phyloP scores from a whole-genome alignment of 306 rosid species.

The Ammopiptanthus mongolicus region DNA sequence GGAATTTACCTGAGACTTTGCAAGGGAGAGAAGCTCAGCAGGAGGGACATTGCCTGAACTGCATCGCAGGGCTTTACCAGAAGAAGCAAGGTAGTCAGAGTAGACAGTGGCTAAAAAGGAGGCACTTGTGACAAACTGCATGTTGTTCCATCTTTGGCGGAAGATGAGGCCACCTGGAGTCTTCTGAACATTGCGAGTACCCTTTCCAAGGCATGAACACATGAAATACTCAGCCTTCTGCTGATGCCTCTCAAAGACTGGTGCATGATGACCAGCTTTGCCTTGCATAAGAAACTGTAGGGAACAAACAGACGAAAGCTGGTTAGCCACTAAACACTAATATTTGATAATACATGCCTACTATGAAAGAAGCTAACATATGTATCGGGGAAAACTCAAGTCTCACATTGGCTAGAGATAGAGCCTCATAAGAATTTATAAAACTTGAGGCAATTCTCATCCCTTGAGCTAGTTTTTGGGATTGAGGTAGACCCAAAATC shows the following conservation, averaged over 20 bases:
- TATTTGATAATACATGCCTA: neutral
- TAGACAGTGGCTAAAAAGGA: conserved; percentile 80
- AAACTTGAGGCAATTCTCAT: no score
- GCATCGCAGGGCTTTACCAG: conserved; percentile 45
- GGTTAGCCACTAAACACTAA: neutral
- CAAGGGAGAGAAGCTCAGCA: conserved; percentile 60
- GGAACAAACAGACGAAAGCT: neutral
- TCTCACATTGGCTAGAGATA: no score
- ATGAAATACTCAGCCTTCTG: conserved; percentile 75
- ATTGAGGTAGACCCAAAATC: no score
- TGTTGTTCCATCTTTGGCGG: conserved; percentile 91
- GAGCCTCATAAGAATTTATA: no score
- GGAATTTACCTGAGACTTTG: conserved; percentile 68
- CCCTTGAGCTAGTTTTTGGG: no score
- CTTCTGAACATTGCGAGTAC: conserved; percentile 56
- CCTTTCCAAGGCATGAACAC: conserved; percentile 80
- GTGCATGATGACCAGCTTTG: conserved; percentile 59
- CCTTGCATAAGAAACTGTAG: conserved; percentile 85
- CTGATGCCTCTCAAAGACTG: conserved; percentile 61
- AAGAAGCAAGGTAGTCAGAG: conserved; percentile 78
- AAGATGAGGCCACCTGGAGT: conserved; percentile 92
- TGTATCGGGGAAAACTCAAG: no score
- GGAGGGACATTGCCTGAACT: conserved; percentile 61
- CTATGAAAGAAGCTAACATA: neutral
- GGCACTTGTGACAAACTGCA: conserved; percentile 90